phyloP scores from a whole-genome alignment of 441 rosid genomes.

The Populus hybrid region DNA sequence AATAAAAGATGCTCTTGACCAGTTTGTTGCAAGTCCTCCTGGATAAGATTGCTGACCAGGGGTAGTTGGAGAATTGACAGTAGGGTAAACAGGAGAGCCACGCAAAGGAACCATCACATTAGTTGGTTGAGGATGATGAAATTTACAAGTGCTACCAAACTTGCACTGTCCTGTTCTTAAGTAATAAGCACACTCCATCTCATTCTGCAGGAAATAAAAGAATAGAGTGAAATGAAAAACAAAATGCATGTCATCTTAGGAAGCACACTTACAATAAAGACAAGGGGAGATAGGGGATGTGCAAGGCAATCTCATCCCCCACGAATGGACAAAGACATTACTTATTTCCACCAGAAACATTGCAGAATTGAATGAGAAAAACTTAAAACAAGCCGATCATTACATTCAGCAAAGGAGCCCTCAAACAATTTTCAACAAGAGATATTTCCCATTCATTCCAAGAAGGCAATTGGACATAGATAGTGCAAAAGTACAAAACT shows the following conservation, averaged over 20 bases:
- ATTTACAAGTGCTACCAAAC: conserved; percentile 92
- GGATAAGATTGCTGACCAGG: conserved; percentile 78
- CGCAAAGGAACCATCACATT: conserved; percentile 77
- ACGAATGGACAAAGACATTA: not conserved
- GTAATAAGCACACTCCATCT: conserved; percentile 85
- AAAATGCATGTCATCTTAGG: not conserved
- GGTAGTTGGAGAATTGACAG: conserved; percentile 70
- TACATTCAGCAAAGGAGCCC: not conserved
- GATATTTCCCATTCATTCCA: not conserved
- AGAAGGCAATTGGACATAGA: not conserved
- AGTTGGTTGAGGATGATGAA: conserved; percentile 93
- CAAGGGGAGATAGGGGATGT: not conserved
- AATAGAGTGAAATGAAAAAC: not conserved
- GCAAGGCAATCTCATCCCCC: not conserved
- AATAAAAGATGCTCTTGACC: conserved; percentile 91
- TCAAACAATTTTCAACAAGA: not conserved
- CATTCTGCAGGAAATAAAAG: conserved; percentile 53
- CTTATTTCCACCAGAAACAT: not conserved
- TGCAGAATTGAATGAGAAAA: not conserved
- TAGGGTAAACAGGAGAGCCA: conserved; percentile 74
- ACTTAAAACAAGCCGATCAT: not conserved
- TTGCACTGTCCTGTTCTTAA: conserved; percentile 98
- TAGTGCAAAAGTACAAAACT: not conserved
- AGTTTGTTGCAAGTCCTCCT: conserved; percentile 56
- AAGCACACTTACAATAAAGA: not conserved